Conservation (phyloP, 768 basidiomycete species). For the Lentinus tigrinus region DNA sequence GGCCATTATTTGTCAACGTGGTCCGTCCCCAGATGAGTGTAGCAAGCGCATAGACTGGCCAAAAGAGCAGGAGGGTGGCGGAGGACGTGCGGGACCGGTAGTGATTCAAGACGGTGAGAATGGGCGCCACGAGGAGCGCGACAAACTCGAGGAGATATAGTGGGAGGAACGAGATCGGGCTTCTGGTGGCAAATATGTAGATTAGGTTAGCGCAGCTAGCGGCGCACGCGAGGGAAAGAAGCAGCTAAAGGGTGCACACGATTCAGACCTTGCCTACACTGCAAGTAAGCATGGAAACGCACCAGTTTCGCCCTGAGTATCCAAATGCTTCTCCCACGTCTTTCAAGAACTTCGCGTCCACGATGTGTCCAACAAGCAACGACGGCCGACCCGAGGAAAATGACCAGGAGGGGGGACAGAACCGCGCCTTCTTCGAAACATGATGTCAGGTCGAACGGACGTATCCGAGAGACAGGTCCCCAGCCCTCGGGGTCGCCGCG, state of each 20-base stretch:
- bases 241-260: slow-evolving; percentile 34
- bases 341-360: slow-evolving; percentile 26
- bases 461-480: slow-evolving; percentile 51
- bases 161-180: slow-evolving; percentile 43
- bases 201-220: slow-evolving; percentile 45
- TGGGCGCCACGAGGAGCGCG: slow-evolving; percentile 45
- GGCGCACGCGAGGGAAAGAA: slow-evolving; percentile 46
- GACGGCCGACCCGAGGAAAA: slow-evolving; percentile 44
- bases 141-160: slow-evolving; percentile 60
- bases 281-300: slow-evolving; percentile 29
- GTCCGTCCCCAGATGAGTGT: slow-evolving; percentile 65
- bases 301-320: slow-evolving; percentile 68
- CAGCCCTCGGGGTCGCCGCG: slow-evolving; percentile 68
- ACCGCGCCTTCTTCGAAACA: slow-evolving; percentile 81
- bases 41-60: slow-evolving; percentile 62
- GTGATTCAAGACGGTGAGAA: slow-evolving; percentile 68
- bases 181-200: slow-evolving; percentile 36
- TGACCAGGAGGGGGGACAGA: slow-evolving; percentile 49
- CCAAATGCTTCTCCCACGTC: slow-evolving; percentile 49
- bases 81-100: slow-evolving; percentile 69
- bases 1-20: slow-evolving; percentile 25
- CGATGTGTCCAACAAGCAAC: slow-evolving; percentile 35
- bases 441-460: slow-evolving; percentile 74
- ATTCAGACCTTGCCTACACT: background rate
- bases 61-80: slow-evolving; percentile 74